Evolutionary conservation across 1,139 yeast species (phyloP).

Genomic region (Kurtzmaniella natalensis): DNA sequence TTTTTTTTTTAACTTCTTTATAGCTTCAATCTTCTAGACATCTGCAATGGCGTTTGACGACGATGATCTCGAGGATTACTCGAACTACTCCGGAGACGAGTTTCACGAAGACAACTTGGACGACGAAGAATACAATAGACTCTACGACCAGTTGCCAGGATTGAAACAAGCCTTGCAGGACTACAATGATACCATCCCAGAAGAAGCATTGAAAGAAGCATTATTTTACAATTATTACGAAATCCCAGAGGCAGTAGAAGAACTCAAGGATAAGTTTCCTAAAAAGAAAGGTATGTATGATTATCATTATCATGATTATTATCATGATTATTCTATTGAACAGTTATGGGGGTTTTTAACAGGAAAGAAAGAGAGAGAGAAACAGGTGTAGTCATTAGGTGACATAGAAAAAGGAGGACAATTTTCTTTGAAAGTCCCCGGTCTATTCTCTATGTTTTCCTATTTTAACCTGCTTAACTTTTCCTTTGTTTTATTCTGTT

Average conservation of each 20-base stretch:
- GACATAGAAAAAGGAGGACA: too few species aligned
- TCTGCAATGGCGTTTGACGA: conserved; percentile 18
- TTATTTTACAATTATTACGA: conserved; percentile 61
- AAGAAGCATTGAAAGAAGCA: conserved; percentile 52
- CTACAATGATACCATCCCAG: conserved; percentile 45
- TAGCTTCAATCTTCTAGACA: too few species aligned
- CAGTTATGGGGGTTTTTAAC: too few species aligned
- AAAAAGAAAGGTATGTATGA: conserved; percentile 41
- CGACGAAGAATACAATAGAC: conserved; percentile 48
- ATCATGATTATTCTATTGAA: too few species aligned
- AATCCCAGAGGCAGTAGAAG: conserved; percentile 48
- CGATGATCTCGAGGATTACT: conserved; percentile 42
- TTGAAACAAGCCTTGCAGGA: conserved; percentile 30
- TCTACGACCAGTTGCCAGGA: conserved; percentile 38
- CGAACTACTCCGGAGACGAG: conserved; percentile 38
- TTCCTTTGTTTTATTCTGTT: conserved; percentile 4
- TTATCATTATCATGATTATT: conserved; percentile 3
- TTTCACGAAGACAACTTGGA: conserved; percentile 40
- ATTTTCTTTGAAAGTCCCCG: conserved; percentile 2
- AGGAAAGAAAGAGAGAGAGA: not conserved
- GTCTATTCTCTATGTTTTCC: not conserved
- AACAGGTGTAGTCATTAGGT: not conserved
- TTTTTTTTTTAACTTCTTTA: too few species aligned
- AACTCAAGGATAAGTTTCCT: conserved; percentile 42
- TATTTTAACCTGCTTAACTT: not conserved